Evolutionary conservation across 2,329 filamentous ascomycete species (phyloP).

Genomic region (Proliferodiscus dingleyae): DNA sequence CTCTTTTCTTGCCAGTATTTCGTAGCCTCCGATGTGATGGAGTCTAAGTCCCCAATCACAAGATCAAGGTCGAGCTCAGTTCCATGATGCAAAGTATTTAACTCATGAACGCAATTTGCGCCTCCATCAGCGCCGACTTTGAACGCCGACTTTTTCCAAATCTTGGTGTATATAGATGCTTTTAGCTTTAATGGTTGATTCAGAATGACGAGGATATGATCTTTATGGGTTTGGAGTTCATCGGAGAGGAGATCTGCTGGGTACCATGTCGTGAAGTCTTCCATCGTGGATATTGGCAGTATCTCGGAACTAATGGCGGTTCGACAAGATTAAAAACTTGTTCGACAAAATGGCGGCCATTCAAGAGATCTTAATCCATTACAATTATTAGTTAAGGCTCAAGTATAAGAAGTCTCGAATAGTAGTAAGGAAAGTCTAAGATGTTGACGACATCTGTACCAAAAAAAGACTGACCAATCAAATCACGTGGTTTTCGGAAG

Average conservation of each 20-base stretch:
- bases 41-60: constrained; percentile 91
- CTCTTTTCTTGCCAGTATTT: constrained; percentile 40
- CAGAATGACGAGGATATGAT: constrained; percentile 51
- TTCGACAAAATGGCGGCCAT: no score
- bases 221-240: constrained; percentile 20
- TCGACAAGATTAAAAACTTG: no score
- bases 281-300: neutral
- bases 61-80: constrained; percentile 58
- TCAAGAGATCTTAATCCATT: no score
- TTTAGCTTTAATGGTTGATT: constrained; percentile 53
- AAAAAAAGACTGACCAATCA: no score
- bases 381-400: no score
- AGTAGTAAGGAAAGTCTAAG: no score
- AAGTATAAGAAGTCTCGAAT: no score
- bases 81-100: constrained; percentile 13
- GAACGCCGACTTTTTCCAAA: constrained; percentile 32
- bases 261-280: constrained; percentile 28
- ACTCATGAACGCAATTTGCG: constrained; percentile 66
- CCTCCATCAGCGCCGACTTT: constrained; percentile 87
- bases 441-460: no score
- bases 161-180: constrained; percentile 32
- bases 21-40: constrained; percentile 57
- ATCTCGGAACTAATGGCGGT: neutral
- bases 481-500: no score
- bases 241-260: constrained; percentile 31